phyloP scores from a whole-genome alignment of 1,284 basidiomycete species.

The Rhodotorula sp. region DNA sequence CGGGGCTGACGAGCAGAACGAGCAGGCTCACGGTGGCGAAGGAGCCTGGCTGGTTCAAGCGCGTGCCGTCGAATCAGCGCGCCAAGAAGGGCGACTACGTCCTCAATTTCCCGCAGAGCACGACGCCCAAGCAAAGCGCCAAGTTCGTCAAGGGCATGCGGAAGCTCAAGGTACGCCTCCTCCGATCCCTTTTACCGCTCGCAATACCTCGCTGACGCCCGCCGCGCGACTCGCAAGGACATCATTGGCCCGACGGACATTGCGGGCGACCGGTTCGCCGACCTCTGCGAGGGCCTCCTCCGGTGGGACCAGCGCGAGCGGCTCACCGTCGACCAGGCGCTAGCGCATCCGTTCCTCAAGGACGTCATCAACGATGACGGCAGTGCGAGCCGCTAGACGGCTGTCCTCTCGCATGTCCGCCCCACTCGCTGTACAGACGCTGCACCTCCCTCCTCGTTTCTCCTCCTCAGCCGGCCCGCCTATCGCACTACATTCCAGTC shows the following conservation, averaged over 20 bases:
- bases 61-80: slow-evolving; percentile 55
- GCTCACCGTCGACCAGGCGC: slow-evolving; percentile 80
- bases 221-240: slow-evolving; percentile 59
- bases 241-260: slow-evolving; percentile 64
- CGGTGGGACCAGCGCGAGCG: slow-evolving; percentile 88
- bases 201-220: neutral
- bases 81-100: slow-evolving; percentile 51
- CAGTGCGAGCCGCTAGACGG: neutral
- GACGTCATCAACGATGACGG: slow-evolving; percentile 17
- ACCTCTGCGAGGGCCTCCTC: slow-evolving; percentile 84
- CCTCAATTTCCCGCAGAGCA: slow-evolving; percentile 90
- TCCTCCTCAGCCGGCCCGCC: neutral
- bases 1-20: neutral
- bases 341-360: slow-evolving; percentile 79
- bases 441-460: neutral
- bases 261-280: slow-evolving; percentile 60
- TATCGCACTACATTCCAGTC: neutral
- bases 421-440: neutral
- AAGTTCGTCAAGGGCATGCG: slow-evolving; percentile 91
- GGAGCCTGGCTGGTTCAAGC: slow-evolving; percentile 84
- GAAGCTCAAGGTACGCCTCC: slow-evolving; percentile 64
- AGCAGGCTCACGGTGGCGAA: neutral
- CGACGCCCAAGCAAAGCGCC: slow-evolving; percentile 76
- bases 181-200: neutral
- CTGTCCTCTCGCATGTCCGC: no score